Evolutionary conservation across 495 filamentous ascomycete species (phyloP).

Genomic region (Daldinia caldariorum): DNA sequence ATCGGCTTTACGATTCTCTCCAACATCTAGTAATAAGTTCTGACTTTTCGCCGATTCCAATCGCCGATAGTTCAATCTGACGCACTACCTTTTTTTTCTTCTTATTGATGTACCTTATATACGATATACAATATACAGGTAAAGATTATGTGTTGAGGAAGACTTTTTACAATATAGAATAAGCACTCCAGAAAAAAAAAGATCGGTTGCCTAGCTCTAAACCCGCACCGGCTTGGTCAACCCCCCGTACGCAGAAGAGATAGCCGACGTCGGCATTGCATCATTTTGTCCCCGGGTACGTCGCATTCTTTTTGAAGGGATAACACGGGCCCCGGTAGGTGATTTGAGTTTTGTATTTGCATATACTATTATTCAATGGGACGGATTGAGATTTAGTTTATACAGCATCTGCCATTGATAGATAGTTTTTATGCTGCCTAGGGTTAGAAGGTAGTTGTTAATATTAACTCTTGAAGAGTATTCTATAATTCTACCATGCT

Average conservation of each 20-base stretch:
- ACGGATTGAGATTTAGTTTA: no score
- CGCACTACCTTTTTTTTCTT: no score
- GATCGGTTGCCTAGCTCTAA: background rate
- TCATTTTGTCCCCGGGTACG: constrained; percentile 19
- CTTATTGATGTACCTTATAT: no score
- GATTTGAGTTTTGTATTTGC: background rate
- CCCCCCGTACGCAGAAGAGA: constrained; percentile 6
- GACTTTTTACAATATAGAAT: background rate
- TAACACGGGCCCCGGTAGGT: constrained; percentile 13
- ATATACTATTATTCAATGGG: background rate
- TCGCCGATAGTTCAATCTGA: constrained; percentile 3
- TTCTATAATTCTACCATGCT: no score
- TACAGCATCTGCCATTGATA: no score
- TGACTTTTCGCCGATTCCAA: background rate
- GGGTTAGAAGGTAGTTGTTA: no score
- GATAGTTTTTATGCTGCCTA: no score
- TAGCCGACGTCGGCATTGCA: constrained; percentile 31
- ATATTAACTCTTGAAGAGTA: no score
- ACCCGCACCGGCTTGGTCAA: constrained; percentile 11
- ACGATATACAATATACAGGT: no score
- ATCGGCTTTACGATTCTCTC: constrained; percentile 27
- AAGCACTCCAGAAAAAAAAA: background rate
- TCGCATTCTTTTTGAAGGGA: constrained; percentile 17
- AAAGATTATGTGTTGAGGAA: constrained; percentile 15
- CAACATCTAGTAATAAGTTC: constrained; percentile 22